Conservation (phyloP, 495 filamentous ascomycete species). For the Thermochaetoides thermophila region DNA sequence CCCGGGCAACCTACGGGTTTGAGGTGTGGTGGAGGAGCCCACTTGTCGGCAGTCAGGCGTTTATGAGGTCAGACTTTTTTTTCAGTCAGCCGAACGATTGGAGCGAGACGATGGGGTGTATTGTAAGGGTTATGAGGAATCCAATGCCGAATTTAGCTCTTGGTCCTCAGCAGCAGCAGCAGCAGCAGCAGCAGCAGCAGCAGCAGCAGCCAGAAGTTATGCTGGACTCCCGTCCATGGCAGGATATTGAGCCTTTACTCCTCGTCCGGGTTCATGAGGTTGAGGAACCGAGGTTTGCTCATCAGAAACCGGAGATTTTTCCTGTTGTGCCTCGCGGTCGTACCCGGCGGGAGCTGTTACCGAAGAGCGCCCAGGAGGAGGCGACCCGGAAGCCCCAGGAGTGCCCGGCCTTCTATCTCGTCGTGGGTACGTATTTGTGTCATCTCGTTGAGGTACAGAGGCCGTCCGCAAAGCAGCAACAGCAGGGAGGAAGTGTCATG, state of each 20-base stretch:
- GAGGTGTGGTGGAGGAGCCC: constrained; percentile 66
- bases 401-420: constrained; percentile 72
- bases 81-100: constrained; percentile 58
- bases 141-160: no score
- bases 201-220: not conserved
- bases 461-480: no score
- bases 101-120: constrained; percentile 63
- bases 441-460: constrained; percentile 54
- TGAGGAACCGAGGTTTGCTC: constrained; percentile 51
- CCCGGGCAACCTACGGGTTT: constrained; percentile 60
- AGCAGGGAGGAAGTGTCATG: no score
- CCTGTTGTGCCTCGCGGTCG: constrained; percentile 64
- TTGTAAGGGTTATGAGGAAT: no score
- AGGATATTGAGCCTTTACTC: constrained; percentile 13
- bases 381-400: constrained; percentile 49
- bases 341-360: constrained; percentile 29
- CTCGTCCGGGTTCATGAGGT: constrained; percentile 51
- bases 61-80: constrained; percentile 41
- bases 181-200: not conserved
- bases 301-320: constrained; percentile 61
- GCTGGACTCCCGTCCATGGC: no score
- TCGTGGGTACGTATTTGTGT: constrained; percentile 68
- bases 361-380: constrained; percentile 30
- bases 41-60: constrained; percentile 38
- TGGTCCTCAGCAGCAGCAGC: not conserved